Percentiles rank a stretch among this genome's conserved stretches.
phyloP scores from a whole-genome alignment of 1,284 basidiomycete species.

The Baeospora myosura region DNA sequence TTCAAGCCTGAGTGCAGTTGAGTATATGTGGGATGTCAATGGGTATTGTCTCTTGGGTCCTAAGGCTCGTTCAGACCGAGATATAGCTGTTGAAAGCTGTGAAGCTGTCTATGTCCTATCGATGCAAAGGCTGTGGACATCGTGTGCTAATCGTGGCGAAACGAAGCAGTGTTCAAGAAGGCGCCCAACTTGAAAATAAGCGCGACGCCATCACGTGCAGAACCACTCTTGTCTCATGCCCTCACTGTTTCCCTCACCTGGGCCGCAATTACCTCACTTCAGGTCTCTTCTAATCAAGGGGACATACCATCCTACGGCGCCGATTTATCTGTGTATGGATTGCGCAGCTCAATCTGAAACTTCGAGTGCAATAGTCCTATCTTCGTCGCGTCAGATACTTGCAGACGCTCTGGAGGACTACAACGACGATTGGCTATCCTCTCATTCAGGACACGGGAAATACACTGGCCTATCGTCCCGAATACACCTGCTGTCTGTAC shows the following conservation, averaged over 20 bases:
- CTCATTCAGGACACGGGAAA: constrained; percentile 37
- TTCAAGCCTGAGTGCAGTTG: background rate
- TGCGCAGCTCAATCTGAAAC: constrained; percentile 27
- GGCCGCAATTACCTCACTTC: constrained; percentile 36
- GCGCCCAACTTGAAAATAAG: background rate
- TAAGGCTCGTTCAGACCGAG: too few relatives aligned
- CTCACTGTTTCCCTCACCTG: constrained; percentile 32
- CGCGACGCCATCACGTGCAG: background rate
- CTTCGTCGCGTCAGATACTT: constrained; percentile 40
- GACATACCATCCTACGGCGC: constrained; percentile 45
- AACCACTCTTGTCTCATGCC: constrained; percentile 20
- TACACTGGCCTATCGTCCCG: constrained; percentile 34
- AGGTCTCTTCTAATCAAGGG: constrained; percentile 46
- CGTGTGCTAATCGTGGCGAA: background rate
- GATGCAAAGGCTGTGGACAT: background rate
- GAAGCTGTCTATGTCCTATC: background rate
- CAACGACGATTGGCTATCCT: constrained; percentile 49
- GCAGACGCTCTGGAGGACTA: constrained; percentile 35
- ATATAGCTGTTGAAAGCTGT: background rate
- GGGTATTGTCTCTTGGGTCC: too few relatives aligned
- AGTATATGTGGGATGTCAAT: too few relatives aligned
- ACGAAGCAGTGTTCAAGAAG: background rate
- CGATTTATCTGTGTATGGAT: constrained; percentile 51
- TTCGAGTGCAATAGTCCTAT: constrained; percentile 42
- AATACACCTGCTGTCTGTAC: constrained; percentile 49